These are phyloP conservation scores for Perkinsus chesapeaki DNA, from an alignment of 169 alveolate genomes.

Conservation along the genomic window DNA sequence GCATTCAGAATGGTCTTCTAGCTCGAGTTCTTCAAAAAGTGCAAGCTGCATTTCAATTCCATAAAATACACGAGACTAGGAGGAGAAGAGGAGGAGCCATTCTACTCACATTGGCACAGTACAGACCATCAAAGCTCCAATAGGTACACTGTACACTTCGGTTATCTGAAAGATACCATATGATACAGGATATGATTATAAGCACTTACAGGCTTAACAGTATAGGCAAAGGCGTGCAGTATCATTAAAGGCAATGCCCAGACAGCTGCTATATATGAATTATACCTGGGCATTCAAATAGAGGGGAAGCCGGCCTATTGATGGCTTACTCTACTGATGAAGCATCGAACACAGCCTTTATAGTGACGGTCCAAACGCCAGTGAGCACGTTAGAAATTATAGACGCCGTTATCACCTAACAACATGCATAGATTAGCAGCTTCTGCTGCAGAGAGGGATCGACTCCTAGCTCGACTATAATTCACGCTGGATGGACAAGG, in stretches of 20 bases:
- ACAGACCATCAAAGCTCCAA: background rate
- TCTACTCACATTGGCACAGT: background rate
- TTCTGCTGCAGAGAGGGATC: no score
- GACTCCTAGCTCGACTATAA: no score
- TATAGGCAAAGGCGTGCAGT: background rate
- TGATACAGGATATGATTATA: background rate
- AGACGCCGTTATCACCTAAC: background rate
- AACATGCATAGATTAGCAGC: no score
- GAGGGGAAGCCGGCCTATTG: background rate
- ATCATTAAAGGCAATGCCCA: background rate
- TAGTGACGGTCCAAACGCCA: background rate
- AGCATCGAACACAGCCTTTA: background rate
- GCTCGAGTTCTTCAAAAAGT: no score
- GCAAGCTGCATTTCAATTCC: no score
- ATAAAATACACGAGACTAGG: no score
- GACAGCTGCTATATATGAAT: background rate
- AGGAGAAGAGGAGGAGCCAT: no score
- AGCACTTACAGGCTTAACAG: background rate
- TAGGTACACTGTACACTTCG: background rate
- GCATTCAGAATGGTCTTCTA: no score
- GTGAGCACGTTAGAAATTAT: background rate
- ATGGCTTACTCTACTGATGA: background rate
- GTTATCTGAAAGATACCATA: background rate
- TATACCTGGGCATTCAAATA: background rate
- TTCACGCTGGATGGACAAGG: no score